Evolutionary conservation across 1,284 basidiomycete genomes (phyloP), one percentile per base, ranked within the genome.

Genomic region (Malassezia vespertilionis): DNA sequence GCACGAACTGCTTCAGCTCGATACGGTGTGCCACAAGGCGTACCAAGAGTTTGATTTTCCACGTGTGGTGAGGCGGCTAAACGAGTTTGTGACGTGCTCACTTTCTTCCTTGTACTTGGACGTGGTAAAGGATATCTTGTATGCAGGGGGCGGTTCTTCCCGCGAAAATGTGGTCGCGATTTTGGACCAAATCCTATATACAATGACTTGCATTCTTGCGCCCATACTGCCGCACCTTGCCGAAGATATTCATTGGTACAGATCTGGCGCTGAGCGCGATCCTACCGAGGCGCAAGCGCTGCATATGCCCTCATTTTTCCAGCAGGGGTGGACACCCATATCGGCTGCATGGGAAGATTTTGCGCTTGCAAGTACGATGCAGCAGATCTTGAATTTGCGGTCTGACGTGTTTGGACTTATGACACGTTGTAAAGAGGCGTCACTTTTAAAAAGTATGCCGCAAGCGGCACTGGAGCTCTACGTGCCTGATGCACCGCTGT

Each of bases 151-250:
- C 10, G 78, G 78, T 51, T 55, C 71, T 1, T 75, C 80, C 37
- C 79, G 91, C 10, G 74, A 77, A 44, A 77, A 78, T 0, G 76
- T 84, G 15, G 70, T 89, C 2, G 80, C 81, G 2, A 83, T 86
- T 0, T 74, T 95, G 12, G 76, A 82, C 44, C 77, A 83, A 67
- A 84, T 83, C 28, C 71, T 95, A 40, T 72, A 75, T 20, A 81
- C 80, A 0, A 78, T 89, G 72, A 79, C 79, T 0, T 77, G 77
- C 5, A 77, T 89, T 12, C 74, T 91, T 33, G 86, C 87, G 0
- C 93, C 91, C 0, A 81, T 96, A 22, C 75, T 85, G 4, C 91
- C 93, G 2, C 84, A 93, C 65, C 77, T 96, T 2, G 84, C 87
- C 0, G 90, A 96, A 72, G 91, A 97, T 69, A 80, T 93, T 38